Conservation (phyloP, 2,329 filamentous ascomycete species). For the Beauveria medogensis region DNA sequence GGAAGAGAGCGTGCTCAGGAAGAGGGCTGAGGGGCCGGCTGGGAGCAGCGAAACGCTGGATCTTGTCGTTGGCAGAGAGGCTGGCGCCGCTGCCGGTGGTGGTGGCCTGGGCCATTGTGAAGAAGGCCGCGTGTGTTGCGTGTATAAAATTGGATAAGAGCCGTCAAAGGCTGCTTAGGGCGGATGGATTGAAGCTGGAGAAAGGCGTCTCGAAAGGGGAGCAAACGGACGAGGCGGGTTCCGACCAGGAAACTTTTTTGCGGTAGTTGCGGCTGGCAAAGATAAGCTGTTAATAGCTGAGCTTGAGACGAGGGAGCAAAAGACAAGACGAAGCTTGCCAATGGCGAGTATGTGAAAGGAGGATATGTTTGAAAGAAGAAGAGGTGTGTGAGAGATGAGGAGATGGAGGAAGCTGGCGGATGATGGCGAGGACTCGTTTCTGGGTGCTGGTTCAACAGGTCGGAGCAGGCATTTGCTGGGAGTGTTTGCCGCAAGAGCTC, state of each 20-base stretch:
- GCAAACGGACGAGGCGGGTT: slow-evolving; percentile 6
- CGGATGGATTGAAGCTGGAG: slow-evolving; percentile 11
- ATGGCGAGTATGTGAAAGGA: slow-evolving; percentile 10
- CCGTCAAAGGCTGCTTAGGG: slow-evolving; percentile 6
- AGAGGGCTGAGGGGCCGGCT: slow-evolving; percentile 87
- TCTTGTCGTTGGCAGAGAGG: slow-evolving; percentile 92
- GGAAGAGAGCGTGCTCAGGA: slow-evolving; percentile 86
- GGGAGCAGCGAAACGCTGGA: slow-evolving; percentile 88
- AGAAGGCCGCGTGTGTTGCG: slow-evolving; percentile 13
- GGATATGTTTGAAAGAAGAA: slow-evolving; percentile 12
- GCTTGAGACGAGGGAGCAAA: neutral
- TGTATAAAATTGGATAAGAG: slow-evolving; percentile 11
- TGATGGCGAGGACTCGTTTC: slow-evolving; percentile 2
- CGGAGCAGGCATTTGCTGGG: slow-evolving; percentile 8
- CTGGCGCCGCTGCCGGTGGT: slow-evolving; percentile 42
- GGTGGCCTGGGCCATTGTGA: slow-evolving; percentile 46
- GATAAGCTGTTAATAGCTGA: neutral
- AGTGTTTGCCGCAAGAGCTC: slow-evolving; percentile 4
- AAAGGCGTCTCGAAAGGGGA: slow-evolving; percentile 7
- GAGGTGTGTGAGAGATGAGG: neutral
- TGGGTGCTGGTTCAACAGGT: slow-evolving; percentile 10
- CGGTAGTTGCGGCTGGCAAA: neutral
- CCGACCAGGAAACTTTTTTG: slow-evolving; percentile 10
- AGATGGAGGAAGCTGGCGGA: slow-evolving; percentile 11
- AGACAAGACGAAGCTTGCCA: slow-evolving; percentile 5